Evolutionary conservation across 2,329 filamentous ascomycete genomes (phyloP), one percentile per base, ranked within the genome.

Genomic region (Nemania sp.): DNA sequence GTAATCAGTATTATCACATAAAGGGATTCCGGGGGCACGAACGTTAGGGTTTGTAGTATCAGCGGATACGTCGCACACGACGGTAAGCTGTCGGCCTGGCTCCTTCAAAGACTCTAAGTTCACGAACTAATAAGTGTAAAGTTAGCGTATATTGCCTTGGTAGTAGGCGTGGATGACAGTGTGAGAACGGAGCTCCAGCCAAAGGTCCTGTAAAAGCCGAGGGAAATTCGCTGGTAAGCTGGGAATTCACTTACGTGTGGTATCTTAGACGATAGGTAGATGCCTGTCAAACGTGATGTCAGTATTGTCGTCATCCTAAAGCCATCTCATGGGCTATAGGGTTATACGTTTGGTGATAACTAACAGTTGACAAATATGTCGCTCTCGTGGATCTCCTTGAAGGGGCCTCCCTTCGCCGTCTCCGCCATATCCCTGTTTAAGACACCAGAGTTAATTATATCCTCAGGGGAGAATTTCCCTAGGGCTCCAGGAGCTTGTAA

Each of bases 361-460:
- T 64, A 1, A 87, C 92, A 94, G 84, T 96, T 97, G 79, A 96
- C 86, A 78, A 94, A 93, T 77, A 93, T 90, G 75, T 93, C 90
- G 68, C 84, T 87, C 80, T 93, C 87, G 54, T 90, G 84, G 75
- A 97, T 94, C 82, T 96, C 93, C 70, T 85, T 81, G 81, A 94
- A 96, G 10, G 93, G 93, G 0, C 93, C 93, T 63, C 90, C 88
- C 79, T 87, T 87, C 66, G 85, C 85, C 45, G 93, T 97, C 86
- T 97, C 93, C 35, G 87, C 87, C 78, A 97, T 87, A 83, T 97
- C 94, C 87, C n/a, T n/a, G n/a, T n/a, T n/a, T n/a, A n/a, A n/a
- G n/a, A n/a, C n/a, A n/a, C n/a, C n/a, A n/a, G n/a, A n/a, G n/a
- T n/a, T n/a, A n/a, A n/a, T n/a, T n/a, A n/a, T n/a, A n/a, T n/a